These are phyloP conservation scores for Malus domestica DNA, from an alignment of 306 rosid species.

Conservation along the genomic window DNA sequence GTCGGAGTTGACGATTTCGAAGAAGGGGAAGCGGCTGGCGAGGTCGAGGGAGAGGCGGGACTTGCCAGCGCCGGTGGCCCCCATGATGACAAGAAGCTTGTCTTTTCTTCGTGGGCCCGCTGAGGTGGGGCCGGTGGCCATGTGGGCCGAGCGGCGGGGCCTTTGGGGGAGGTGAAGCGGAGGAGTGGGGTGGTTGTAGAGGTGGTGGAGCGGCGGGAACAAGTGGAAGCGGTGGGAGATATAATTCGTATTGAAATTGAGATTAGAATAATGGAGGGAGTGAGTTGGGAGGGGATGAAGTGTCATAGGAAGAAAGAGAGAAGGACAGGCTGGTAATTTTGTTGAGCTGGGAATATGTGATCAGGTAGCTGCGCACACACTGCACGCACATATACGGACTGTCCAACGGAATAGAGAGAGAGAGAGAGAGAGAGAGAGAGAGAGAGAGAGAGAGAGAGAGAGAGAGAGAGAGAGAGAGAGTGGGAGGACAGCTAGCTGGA, in stretches of 20 bases:
- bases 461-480: not conserved
- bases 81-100: conserved; percentile 65
- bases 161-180: not conserved
- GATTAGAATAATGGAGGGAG: not conserved
- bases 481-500: not conserved
- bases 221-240: not conserved
- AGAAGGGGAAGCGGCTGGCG: conserved; percentile 45
- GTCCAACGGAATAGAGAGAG: not conserved
- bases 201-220: not conserved
- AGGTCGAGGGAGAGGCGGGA: conserved; percentile 78
- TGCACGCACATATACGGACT: conserved; percentile 2
- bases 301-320: conserved; percentile 26
- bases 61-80: conserved; percentile 87
- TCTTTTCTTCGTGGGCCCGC: conserved; percentile 32
- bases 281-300: conserved; percentile 28
- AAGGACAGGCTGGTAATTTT: not conserved
- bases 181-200: not conserved
- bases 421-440: conserved; percentile 1
- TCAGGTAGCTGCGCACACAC: not conserved
- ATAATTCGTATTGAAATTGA: not conserved
- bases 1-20: conserved; percentile 79
- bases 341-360: conserved; percentile 14
- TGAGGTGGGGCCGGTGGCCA: conserved; percentile 35
- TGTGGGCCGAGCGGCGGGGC: conserved; percentile 25
- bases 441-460: not conserved